Conservation (phyloP, 78 protist genomes). For the Isochrysis galbana region DNA sequence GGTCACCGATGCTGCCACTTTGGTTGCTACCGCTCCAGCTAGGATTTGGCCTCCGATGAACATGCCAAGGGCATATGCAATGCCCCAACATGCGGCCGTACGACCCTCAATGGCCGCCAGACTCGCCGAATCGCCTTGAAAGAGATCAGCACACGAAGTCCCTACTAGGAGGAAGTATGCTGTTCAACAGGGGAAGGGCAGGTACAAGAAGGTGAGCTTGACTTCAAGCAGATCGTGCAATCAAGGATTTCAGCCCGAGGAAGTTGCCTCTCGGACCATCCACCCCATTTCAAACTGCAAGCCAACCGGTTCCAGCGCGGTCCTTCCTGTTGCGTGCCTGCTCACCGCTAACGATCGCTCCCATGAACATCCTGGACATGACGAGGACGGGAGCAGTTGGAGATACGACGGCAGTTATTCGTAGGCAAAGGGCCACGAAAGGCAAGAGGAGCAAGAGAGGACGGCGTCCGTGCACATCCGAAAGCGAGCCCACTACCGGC, state of each 20-base stretch:
- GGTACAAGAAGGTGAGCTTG: no score
- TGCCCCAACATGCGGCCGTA: neutral
- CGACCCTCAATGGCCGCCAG: neutral
- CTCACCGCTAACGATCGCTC: no score
- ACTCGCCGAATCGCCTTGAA: neutral
- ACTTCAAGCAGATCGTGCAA: no score
- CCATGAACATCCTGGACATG: neutral
- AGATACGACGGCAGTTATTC: neutral
- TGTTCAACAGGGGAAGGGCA: no score
- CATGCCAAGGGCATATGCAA: neutral
- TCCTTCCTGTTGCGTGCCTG: no score
- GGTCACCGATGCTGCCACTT: no score
- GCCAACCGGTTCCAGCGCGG: no score
- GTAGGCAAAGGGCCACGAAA: neutral
- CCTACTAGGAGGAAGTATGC: neutral
- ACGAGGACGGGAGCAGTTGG: neutral
- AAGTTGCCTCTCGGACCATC: no score
- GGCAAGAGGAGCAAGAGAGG: neutral
- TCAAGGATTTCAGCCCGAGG: no score
- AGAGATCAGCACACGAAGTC: neutral
- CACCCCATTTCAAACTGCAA: no score
- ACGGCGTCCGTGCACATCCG: neutral
- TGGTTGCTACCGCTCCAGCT: neutral
- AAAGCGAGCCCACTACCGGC: neutral
- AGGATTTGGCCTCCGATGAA: neutral